Evolutionary conservation across 2,329 filamentous ascomycete genomes (phyloP), one percentile per base, ranked within the genome.

Genomic region (Malbranchea zuffiana): DNA sequence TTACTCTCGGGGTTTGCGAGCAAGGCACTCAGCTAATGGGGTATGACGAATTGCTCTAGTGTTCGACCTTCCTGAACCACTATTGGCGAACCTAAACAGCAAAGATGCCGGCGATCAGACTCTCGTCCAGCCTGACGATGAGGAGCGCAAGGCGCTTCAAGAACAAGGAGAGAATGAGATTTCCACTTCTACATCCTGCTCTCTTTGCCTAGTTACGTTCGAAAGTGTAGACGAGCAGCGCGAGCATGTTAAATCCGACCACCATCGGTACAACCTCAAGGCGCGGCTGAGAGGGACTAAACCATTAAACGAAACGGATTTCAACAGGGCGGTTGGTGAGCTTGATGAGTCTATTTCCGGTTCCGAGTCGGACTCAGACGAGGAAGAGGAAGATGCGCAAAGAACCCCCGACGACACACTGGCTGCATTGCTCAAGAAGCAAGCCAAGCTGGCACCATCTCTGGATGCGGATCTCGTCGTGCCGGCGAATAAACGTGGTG

Each of bases 211-310:
- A 25, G 69, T 86, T 24, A 66, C 71, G 4, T 94, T 92, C 50
- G 53, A 69, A 20, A 79, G 71, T 6, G 70, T 93, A 5, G 69
- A 77, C 43, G 88, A 96, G 44, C 88, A 96, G 55, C 75, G 84
- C 43, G 72, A 75, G 41, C 90, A 98, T 60, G 77, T 84, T 40
- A 82, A 83, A 50, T 94, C 88, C 6, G 90, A 98, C 53, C 69
- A 92, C 32, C 90, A 98, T 58, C 74, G 80, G 46, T 98, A 95
- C 63, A 98, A 98, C 56, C 63, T 96, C 43, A 96, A 94, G 61
- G 82, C 88, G 55, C 93, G 84, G 65, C 65, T 94, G 39, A 77
- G 84, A 31, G 83, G 83, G 0, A 69, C 71, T 40, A 71, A 70
- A 6, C 62, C 82, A 0, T 80, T 95, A 1, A 74, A 75, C 1